Conservation (phyloP, 2,329 filamentous ascomycete genomes). For the Aspergillus nomiae region DNA sequence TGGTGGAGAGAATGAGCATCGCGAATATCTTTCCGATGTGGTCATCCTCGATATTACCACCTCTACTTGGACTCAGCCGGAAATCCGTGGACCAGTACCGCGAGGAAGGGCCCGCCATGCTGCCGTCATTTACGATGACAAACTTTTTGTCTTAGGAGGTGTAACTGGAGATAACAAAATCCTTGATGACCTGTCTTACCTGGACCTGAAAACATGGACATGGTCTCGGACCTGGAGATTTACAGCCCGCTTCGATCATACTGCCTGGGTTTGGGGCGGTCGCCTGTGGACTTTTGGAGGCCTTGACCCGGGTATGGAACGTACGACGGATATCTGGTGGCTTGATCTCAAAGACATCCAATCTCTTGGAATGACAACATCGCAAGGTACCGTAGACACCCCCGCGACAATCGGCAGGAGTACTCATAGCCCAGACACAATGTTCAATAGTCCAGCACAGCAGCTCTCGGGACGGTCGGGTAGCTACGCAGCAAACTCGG, state of each 20-base stretch:
- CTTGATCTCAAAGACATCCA: slow-evolving; percentile 89
- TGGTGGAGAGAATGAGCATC: slow-evolving; percentile 96
- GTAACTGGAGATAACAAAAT: slow-evolving; percentile 93
- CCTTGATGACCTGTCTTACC: slow-evolving; percentile 92
- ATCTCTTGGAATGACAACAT: slow-evolving; percentile 72
- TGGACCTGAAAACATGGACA: slow-evolving; percentile 95
- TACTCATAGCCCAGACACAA: slow-evolving; percentile 41
- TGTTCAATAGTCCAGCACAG: slow-evolving; percentile 39
- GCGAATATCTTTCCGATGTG: slow-evolving; percentile 91
- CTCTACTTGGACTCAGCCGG: slow-evolving; percentile 91
- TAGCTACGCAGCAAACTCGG: slow-evolving; percentile 73
- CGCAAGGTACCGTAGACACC: slow-evolving; percentile 56
- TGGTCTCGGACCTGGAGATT: slow-evolving; percentile 98
- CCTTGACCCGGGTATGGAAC: slow-evolving; percentile 94
- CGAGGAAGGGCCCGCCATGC: slow-evolving; percentile 91
- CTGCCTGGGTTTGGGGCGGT: slow-evolving; percentile 89
- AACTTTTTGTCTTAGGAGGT: slow-evolving; percentile 93
- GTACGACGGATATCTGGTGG: slow-evolving; percentile 96
- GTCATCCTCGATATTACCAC: slow-evolving; percentile 95
- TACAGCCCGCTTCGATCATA: slow-evolving; percentile 91
- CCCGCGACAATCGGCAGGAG: slow-evolving; percentile 33
- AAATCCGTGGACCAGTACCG: slow-evolving; percentile 79
- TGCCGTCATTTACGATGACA: slow-evolving; percentile 92
- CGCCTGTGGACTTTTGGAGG: slow-evolving; percentile 97
- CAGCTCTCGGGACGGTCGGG: slow-evolving; percentile 42